Evolutionary conservation across 768 basidiomycete species (phyloP), one percentile per base, ranked within the genome.

Genomic region (Cyclocybe cylindracea): DNA sequence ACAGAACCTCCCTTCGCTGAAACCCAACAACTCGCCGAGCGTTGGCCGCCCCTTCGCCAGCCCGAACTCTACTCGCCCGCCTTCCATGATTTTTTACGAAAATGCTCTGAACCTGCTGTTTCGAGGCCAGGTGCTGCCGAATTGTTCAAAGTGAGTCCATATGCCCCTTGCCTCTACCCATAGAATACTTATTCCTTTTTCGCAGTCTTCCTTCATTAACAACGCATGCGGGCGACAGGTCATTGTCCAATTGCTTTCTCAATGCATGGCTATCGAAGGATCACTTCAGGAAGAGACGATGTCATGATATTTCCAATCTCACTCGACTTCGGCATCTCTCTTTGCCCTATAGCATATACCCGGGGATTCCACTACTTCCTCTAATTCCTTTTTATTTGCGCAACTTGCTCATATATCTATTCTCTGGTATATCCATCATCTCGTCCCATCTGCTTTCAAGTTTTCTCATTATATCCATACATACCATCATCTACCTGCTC

Each of bases 1-100:
- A 80, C 84, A 5, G 75, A 80, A 46, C 90, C 90, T 4, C 90
- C 90, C 0, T 92, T 91, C 62, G 74, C 79, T 3, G 78, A 82
- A 49, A 72, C 79, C 0, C 77, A 82, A 46, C 75, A 81, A 51
- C 62, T 89, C 9, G 77, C 74, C 6, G 76, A 83, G 19, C 79
- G 83, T 3, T 89, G 86, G 83, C 89, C 89, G 5, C 70, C 82
- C 14, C 63, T 91, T 34, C 65, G 70, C 32, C 74, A 81, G 14
- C 81, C 86, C 7, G 78, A 83, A 43, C 66, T 80, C 8, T 88
- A 79, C 61, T 86, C 87, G 44, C 80, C 81, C 41, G 72, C 78
- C 34, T 87, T 91, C 63, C 87, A 87, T 61, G 85, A 89, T 18
- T 91, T 92, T 67, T 67, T 92, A 58, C 73, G 70, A 36, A 63